These are phyloP conservation scores for Physaria fendleri DNA, from an alignment of 345 rosid genomes.

Conservation along the genomic window DNA sequence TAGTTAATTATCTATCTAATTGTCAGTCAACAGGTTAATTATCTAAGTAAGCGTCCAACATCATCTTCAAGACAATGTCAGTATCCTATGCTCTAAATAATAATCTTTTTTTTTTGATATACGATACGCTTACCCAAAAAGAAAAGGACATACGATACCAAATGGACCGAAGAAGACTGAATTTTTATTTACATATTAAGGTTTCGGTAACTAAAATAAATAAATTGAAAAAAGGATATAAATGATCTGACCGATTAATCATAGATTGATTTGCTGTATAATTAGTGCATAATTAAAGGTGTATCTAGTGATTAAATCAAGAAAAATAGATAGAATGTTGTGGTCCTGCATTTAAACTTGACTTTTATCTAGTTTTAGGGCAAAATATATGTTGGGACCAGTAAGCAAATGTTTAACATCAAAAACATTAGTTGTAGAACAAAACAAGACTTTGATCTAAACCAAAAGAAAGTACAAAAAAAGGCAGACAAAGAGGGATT, in stretches of 20 bases:
- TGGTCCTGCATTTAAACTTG: constrained; percentile 26
- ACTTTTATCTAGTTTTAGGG: constrained; percentile 17
- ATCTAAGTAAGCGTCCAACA: background rate
- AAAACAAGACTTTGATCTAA: constrained; percentile 26
- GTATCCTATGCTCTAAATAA: background rate
- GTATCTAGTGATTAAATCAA: constrained; percentile 16
- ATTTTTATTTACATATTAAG: background rate
- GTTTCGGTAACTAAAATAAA: background rate
- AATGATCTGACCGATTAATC: constrained; percentile 5
- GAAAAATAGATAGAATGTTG: constrained; percentile 7
- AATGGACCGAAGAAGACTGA: background rate
- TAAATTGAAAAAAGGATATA: background rate
- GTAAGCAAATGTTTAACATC: constrained; percentile 11
- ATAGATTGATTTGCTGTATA: constrained; percentile 3
- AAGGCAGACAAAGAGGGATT: constrained; percentile 1
- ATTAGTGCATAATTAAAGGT: constrained; percentile 26
- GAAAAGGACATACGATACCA: background rate
- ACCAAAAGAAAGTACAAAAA: background rate
- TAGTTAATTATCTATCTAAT: too few species aligned
- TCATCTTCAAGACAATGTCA: background rate
- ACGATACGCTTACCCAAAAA: too few species aligned
- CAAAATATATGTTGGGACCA: constrained; percentile 28
- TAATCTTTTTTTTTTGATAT: too few species aligned
- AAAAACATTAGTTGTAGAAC: constrained; percentile 1
- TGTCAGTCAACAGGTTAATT: too few species aligned